These are phyloP conservation scores for Barbarea vulgaris DNA, from an alignment of 345 rosid species.

Conservation along the genomic window DNA sequence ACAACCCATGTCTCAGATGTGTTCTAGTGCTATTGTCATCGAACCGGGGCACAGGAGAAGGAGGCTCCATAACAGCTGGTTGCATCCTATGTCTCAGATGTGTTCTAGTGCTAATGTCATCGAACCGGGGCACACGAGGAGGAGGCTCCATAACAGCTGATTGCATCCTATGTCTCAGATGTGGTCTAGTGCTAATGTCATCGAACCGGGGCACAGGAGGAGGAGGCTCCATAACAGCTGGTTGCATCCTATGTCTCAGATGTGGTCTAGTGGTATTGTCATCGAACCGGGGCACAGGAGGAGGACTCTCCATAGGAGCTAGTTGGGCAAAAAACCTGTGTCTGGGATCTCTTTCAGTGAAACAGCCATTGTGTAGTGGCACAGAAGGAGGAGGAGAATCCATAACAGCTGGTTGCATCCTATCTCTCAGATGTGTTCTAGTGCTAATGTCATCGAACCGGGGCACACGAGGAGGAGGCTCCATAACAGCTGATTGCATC, in stretches of 20 bases:
- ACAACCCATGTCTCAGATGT: neutral
- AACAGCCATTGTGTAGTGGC: no score
- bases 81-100: neutral
- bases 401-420: neutral
- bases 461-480: neutral
- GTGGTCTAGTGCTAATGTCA: conserved; percentile 18
- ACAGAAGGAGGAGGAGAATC: neutral
- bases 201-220: neutral
- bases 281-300: neutral
- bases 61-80: neutral
- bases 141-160: neutral
- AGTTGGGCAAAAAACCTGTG: no score
- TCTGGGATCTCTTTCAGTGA: no score
- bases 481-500: neutral
- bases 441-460: conserved; percentile 20
- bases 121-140: neutral
- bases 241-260: conserved; percentile 5
- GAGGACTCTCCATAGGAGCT: neutral
- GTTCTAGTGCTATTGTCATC: neutral
- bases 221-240: neutral
- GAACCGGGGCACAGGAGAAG: neutral
- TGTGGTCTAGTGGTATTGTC: neutral
- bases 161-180: neutral
- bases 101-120: neutral
- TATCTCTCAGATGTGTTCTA: conserved; percentile 14